Evolutionary conservation across 2,329 filamentous ascomycete genomes (phyloP).

Genomic region (Trichoderma hamatum): DNA sequence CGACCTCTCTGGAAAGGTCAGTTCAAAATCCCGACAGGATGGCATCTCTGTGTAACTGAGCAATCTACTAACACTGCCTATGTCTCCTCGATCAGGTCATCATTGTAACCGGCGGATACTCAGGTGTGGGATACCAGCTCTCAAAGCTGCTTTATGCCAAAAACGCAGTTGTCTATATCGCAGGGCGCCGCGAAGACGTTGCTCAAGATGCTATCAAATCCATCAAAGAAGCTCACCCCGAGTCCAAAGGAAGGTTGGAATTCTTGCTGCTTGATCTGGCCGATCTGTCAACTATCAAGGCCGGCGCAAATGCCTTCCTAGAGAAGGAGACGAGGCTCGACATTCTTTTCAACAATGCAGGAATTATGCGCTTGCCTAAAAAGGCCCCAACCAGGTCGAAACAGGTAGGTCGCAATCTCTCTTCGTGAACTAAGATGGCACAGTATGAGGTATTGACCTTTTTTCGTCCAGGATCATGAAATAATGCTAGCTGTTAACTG

Average conservation of each 20-base stretch:
- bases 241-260: conserved; percentile 45
- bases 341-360: conserved; percentile 51
- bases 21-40: neutral
- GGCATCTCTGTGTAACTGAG: neutral
- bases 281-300: conserved; percentile 43
- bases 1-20: conserved; percentile 49
- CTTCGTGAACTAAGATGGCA: too few species aligned
- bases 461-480: conserved; percentile 32
- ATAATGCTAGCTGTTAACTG: conserved; percentile 45
- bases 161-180: conserved; percentile 59
- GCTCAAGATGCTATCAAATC: conserved; percentile 48
- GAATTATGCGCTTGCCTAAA: conserved; percentile 46
- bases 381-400: conserved; percentile 30
- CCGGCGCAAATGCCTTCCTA: conserved; percentile 39
- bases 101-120: conserved; percentile 53
- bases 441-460: neutral
- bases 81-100: conserved; percentile 41
- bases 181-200: conserved; percentile 52
- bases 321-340: conserved; percentile 41
- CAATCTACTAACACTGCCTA: neutral
- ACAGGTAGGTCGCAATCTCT: conserved; percentile 4
- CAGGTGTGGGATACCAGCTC: conserved; percentile 55
- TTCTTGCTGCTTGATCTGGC: conserved; percentile 52
- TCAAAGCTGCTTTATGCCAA: conserved; percentile 56
- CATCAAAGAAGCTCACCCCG: conserved; percentile 44